These are phyloP conservation scores for Chrysanthemum makinoi DNA, from an alignment of 129 eudicot genomes.

Conservation along the genomic window DNA sequence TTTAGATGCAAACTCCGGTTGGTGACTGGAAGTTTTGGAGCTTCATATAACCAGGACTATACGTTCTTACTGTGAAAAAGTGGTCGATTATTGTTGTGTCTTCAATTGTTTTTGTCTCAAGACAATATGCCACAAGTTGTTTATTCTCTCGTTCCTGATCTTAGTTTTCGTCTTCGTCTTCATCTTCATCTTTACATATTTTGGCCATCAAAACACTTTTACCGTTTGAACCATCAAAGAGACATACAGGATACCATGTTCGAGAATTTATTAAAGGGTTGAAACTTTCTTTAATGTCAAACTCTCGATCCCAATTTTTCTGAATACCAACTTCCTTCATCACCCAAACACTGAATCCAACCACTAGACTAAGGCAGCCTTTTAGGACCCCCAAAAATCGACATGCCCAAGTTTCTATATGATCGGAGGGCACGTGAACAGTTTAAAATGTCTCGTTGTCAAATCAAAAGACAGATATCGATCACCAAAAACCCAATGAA, in stretches of 20 bases:
- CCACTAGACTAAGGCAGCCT: background rate
- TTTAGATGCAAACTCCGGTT: background rate
- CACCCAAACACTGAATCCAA: background rate
- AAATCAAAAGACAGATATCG: background rate
- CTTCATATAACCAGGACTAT: background rate
- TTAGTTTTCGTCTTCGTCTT: too few species aligned
- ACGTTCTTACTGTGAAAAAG: background rate
- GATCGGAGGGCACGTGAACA: background rate
- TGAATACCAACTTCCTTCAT: background rate
- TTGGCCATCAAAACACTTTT: background rate
- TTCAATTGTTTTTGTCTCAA: background rate
- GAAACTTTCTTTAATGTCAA: too few species aligned
- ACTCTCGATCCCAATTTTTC: background rate
- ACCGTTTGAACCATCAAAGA: background rate
- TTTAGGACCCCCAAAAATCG: background rate
- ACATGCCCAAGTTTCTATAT: background rate
- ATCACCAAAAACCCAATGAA: background rate
- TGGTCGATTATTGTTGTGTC: background rate
- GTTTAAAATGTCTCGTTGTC: background rate
- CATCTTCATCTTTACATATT: background rate
- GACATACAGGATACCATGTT: background rate
- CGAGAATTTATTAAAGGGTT: too few species aligned
- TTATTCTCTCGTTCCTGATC: too few species aligned
- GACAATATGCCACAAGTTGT: conserved; percentile 4
- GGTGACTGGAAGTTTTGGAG: conserved; percentile 1